Conservation (phyloP, 192 early-diverging fungal genomes). For the Jimgerdemannia flammicorona region DNA sequence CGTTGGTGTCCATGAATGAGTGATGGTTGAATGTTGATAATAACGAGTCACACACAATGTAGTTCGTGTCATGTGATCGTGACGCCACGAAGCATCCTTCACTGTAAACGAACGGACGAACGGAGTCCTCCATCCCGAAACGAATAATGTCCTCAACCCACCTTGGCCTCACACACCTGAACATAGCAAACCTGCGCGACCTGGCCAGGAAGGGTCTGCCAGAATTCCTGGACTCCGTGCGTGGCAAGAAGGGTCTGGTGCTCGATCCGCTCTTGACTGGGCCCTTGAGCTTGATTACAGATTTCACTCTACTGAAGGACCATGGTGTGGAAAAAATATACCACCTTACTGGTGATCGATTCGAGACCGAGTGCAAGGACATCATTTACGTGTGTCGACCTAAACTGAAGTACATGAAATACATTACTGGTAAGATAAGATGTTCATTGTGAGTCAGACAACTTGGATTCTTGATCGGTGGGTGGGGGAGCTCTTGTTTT, state of each 20-base stretch:
- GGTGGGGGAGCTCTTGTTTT: conserved; percentile 8
- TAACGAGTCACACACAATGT: too few species aligned
- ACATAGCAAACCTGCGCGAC: conserved; percentile 56
- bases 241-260: conserved; percentile 86
- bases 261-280: conserved; percentile 82
- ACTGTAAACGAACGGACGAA: not conserved
- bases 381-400: conserved; percentile 87
- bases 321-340: conserved; percentile 96
- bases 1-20: too few species aligned
- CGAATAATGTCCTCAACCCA: conserved; percentile 21
- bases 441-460: not conserved
- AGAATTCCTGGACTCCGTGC: conserved; percentile 76
- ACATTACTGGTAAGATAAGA: conserved; percentile 63
- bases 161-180: conserved; percentile 47
- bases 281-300: conserved; percentile 82
- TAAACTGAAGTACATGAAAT: conserved; percentile 72
- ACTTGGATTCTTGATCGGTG: too few species aligned
- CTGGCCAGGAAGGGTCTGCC: conserved; percentile 59
- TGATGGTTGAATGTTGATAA: too few species aligned
- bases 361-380: conserved; percentile 68
- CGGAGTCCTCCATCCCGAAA: too few species aligned
- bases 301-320: conserved; percentile 88
- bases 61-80: too few species aligned
- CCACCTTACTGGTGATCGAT: conserved; percentile 61
- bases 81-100: too few species aligned